Conservation (phyloP, 768 basidiomycete species). For the Kwoniella sp. region DNA sequence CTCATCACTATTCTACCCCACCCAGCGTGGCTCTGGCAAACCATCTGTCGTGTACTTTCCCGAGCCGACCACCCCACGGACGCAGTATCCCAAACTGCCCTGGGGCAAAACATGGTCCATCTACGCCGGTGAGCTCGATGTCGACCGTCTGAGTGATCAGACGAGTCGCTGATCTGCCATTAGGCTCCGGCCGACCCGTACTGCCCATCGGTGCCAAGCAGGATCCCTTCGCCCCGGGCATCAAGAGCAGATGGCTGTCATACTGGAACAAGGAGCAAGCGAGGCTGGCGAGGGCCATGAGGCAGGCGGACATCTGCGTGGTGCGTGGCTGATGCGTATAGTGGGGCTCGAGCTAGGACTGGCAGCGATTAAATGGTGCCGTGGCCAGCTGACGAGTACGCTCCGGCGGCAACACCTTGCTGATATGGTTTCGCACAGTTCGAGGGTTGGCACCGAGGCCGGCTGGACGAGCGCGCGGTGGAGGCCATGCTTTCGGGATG, state of each 20-base stretch:
- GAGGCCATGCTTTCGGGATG: slow-evolving; percentile 31
- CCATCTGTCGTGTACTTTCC: slow-evolving; percentile 21
- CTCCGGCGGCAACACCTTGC: no score
- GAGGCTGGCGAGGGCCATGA: slow-evolving; percentile 7
- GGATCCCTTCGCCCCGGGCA: slow-evolving; percentile 6
- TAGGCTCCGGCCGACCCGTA: no score
- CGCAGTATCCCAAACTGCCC: slow-evolving; percentile 15
- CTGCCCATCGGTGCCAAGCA: neutral
- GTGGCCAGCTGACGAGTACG: neutral
- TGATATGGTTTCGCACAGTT: slow-evolving; percentile 4
- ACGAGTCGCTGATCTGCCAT: no score
- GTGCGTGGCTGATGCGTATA: no score
- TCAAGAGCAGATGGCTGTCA: slow-evolving; percentile 4
- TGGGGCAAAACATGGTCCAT: slow-evolving; percentile 23
- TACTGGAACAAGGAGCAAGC: slow-evolving; percentile 15
- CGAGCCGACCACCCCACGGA: neutral
- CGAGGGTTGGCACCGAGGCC: slow-evolving; percentile 18
- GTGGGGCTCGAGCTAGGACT: no score
- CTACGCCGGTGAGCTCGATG: slow-evolving; percentile 13
- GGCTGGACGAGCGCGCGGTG: slow-evolving; percentile 13
- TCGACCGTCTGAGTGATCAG: neutral
- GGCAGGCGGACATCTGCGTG: slow-evolving; percentile 12
- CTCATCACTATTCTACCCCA: slow-evolving; percentile 17
- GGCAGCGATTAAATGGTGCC: neutral
- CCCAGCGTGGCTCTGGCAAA: no score